Percentiles rank a stretch among this genome's conserved stretches.
Evolutionary conservation across 768 basidiomycete genomes (phyloP).

Genomic region (Kwoniella dejecticola): DNA sequence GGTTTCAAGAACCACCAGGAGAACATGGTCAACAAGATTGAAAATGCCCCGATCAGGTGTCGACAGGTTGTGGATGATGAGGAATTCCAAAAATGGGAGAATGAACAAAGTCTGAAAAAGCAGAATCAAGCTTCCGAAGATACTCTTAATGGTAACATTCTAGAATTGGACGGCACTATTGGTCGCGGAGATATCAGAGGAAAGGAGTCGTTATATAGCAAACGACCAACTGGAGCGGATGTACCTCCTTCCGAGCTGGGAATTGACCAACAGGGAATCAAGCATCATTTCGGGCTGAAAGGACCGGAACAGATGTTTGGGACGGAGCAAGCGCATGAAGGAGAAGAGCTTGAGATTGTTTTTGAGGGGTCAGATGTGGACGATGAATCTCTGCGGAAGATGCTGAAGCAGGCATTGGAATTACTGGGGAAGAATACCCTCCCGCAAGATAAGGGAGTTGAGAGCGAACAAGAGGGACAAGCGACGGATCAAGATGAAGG

Average conservation of each 20-base stretch:
- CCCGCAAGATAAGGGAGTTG: not conserved
- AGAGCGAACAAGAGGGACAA: not conserved
- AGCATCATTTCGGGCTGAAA: conserved; percentile 15
- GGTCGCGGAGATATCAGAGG: not conserved
- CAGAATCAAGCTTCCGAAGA: not conserved
- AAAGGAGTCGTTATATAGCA: conserved; percentile 9
- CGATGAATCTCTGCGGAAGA: conserved; percentile 16
- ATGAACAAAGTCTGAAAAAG: conserved; percentile 3
- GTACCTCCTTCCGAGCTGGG: not conserved
- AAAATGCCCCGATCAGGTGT: conserved; percentile 42
- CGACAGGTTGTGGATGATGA: conserved; percentile 43
- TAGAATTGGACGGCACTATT: not conserved
- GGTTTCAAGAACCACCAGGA: conserved; percentile 67
- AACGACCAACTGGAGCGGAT: conserved; percentile 16
- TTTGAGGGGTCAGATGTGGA: conserved; percentile 14
- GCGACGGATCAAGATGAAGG: conserved; percentile 3
- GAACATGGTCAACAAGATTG: conserved; percentile 19
- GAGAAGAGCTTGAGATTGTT: conserved; percentile 10
- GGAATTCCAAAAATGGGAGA: conserved; percentile 33
- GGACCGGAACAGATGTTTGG: conserved; percentile 9
- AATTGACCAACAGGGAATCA: not conserved
- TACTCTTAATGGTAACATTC: not conserved
- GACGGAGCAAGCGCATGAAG: not conserved
- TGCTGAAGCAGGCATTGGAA: conserved; percentile 24
- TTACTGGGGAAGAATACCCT: conserved; percentile 8